Base-by-base conservation (phyloP, 306 rosid genomes). In the Malus sylvestris region DNA sequence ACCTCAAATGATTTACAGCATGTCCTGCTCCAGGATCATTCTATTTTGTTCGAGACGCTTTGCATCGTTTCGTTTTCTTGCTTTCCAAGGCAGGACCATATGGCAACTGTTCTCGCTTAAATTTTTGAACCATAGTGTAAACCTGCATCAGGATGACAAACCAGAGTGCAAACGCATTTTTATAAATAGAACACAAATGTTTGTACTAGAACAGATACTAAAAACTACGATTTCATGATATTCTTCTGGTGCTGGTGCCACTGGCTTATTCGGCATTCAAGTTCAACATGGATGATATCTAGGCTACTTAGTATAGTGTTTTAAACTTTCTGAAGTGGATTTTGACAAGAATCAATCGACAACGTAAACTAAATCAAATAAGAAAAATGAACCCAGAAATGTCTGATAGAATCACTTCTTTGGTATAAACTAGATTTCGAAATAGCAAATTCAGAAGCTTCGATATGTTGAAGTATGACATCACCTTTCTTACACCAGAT, bases 401-500 rank as follows among this genome's bases (percentile, higher is more conserved):
- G 12, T 44, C 12, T 45, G 22, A 45, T 35, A 6, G 40, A 35
- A 35, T 35, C 40, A 35, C 40, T 35, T 35, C 40, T 35, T 35
- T 35, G 40, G 40, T 35, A 35, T 35, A 35, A 6, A 35, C 40
- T 40, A 40, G 44, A 40, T 40, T 40, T 40, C 44, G 11, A 40
- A 8, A 40, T 40, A 8, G 44, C 44, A 40, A 40, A 40, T 40
- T 40, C 44, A 8, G 11, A 8, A 40, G 44, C 12, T 70, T 40
- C 19, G 38, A 6, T 11, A 12, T 27, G 63, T 10, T 6, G 51
- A 10, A 32, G 67, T 80, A 63, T 30, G 65, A 23, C 19, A 12
- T 73, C 84, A 91, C 98, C 97, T 94, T 94, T 83, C 89, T 88
- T 70, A 94, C 97, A 78, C 97, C 87, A 73, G 97, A 83, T 6